phyloP scores from a whole-genome alignment of 1,139 yeast genomes.

The Taphrina communis region DNA sequence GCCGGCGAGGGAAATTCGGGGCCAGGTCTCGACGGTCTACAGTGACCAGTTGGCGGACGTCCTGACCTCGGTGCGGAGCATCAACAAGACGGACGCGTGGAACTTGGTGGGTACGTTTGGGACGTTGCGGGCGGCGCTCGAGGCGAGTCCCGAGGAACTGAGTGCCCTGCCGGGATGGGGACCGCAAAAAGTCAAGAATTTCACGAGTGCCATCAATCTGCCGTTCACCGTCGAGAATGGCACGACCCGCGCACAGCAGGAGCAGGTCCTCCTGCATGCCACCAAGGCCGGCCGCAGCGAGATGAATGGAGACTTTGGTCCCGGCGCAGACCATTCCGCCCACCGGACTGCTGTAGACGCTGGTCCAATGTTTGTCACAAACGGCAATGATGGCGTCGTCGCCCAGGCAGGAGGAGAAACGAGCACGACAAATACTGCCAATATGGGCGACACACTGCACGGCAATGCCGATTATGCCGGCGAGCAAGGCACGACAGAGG shows the following conservation, averaged over 20 bases:
- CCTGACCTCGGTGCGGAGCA: constrained; percentile 60
- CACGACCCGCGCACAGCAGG: constrained; percentile 29
- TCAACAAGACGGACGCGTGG: constrained; percentile 66
- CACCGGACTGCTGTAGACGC: background rate
- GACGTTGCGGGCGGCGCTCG: constrained; percentile 59
- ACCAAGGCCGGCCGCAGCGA: constrained; percentile 18
- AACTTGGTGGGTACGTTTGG: constrained; percentile 62
- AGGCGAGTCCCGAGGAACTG: constrained; percentile 51
- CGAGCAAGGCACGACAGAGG: background rate
- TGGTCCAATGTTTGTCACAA: background rate
- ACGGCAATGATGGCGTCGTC: background rate
- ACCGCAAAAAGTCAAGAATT: constrained; percentile 58
- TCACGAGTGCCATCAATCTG: constrained; percentile 58
- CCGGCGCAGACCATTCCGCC: constrained; percentile 31
- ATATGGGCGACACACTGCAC: background rate
- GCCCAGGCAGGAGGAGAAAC: background rate
- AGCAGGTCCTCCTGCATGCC: constrained; percentile 18
- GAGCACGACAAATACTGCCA: background rate
- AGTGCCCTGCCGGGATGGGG: constrained; percentile 62
- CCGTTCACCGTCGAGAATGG: constrained; percentile 54
- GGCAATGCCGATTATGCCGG: constrained; percentile 20
- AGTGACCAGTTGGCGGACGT: constrained; percentile 60
- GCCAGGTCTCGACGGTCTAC: constrained; percentile 57
- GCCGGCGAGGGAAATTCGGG: constrained; percentile 55
- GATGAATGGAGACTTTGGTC: constrained; percentile 26